Evolutionary conservation across 371 early-diverging fungal species (phyloP).

Genomic region (Rhizopus arrhizus): DNA sequence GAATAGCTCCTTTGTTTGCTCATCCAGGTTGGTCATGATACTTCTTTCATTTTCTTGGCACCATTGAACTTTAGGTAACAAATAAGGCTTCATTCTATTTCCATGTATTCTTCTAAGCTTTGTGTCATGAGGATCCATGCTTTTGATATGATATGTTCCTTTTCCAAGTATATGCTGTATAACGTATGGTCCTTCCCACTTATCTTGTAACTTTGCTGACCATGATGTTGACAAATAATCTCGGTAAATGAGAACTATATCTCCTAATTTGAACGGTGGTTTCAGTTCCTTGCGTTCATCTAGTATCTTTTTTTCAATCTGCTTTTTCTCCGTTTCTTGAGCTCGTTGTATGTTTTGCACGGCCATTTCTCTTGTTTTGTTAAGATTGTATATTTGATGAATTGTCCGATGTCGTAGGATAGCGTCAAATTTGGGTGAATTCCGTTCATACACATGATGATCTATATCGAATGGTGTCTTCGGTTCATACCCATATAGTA

Average conservation of each 20-base stretch:
- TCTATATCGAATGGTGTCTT: conserved; percentile 1
- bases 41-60: no score
- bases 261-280: conserved; percentile 1
- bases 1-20: no score
- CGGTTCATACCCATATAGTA: background rate
- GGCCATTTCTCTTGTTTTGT: background rate
- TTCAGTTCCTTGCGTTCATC: background rate
- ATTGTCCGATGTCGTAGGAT: background rate
- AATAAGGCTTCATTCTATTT: no score
- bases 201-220: background rate
- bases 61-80: no score
- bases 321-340: background rate
- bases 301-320: background rate
- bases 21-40: no score
- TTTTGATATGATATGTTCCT: no score
- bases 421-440: no score
- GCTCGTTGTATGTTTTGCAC: background rate
- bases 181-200: conserved; percentile 2
- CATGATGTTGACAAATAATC: no score
- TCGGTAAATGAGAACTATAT: background rate
- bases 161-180: no score
- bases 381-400: background rate
- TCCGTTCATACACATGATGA: no score
- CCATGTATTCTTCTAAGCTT: no score
- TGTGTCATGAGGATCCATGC: no score